Conservation (phyloP, 73 alveolate species). For the Tetrahymena elliotti region DNA sequence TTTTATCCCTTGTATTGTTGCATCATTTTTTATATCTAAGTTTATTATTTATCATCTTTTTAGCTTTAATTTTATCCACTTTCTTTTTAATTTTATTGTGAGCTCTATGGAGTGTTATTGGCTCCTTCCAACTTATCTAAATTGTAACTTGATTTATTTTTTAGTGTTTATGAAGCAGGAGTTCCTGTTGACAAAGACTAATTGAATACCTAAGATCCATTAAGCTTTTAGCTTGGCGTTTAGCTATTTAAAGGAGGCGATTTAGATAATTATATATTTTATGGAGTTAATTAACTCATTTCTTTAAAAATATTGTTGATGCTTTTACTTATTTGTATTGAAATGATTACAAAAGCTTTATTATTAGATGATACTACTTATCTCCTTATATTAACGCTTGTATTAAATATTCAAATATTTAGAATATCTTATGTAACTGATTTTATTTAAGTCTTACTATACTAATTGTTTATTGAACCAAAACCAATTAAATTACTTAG, state of each 20-base stretch:
- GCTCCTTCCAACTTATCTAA: not conserved
- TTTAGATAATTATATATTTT: not conserved
- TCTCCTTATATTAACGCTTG: not conserved
- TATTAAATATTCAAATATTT: too few relatives aligned
- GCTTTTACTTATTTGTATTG: not conserved
- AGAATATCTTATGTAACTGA: not conserved
- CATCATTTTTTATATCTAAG: not conserved
- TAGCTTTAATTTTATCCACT: not conserved
- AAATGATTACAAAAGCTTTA: too few relatives aligned
- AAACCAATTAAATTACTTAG: not conserved
- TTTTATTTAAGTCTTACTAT: not conserved
- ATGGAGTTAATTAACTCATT: not conserved
- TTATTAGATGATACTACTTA: too few relatives aligned
- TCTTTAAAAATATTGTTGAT: not conserved
- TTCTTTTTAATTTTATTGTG: not conserved
- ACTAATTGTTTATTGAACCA: not conserved
- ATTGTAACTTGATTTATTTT: not conserved
- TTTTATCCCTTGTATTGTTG: not conserved
- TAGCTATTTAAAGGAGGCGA: not conserved
- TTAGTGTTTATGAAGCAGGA: not conserved
- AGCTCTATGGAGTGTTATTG: not conserved
- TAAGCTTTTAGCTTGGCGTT: not conserved
- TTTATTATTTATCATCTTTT: not conserved
- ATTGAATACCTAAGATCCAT: not conserved
- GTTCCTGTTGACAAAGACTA: not conserved